Base-by-base conservation (phyloP, 805 yeast genomes). In the Clavispora santaluciae region DNA sequence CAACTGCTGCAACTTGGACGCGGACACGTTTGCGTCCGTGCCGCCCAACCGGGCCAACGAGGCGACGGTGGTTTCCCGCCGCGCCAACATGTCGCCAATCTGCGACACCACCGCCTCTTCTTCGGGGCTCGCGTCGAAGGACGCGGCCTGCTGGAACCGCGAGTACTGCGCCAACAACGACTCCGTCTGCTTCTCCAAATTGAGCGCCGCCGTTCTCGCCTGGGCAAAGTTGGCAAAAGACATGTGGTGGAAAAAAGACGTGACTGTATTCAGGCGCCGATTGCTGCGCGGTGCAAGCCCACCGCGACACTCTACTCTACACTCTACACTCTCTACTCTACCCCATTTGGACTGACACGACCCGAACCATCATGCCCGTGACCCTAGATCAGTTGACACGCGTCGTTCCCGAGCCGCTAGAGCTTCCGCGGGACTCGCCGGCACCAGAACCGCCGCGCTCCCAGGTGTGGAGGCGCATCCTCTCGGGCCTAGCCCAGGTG, bases 1-100 rank as follows among this genome's bases (percentile, higher is more conserved):
- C 35, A 89, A 64, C 59, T 90, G 98, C 54, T 85, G 91, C 33
- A 81, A 61, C 59, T 85, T 85, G 0, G 93, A 77, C 0, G 93
- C 76, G 5, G 90, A 74, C 6, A 84, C 73, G 12, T 71, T 62
- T 20, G 39, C 34, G 22, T 76, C 68, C 1, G 75, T 64, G 35
- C 85, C 86, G 15, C 78, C 64, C 9, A 79, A 68, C 24, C 81
- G 66, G 37, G 72, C 66, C 48, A 85, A 57, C 24, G 72, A 66
- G 24, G 65, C 70, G 6, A 86, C 60, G 3, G 75, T 56, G 5
- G 73, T 82, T 25, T 78, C 81, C 39, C 90, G 61, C 39, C 58
- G 56, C 22, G 49, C 54, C 10, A 68, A 50, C 6, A 61, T 44
- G 9, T 59, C 60, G 20, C 49, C 38, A 51, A 65, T 52, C 34